These are phyloP conservation scores for Auricularia cornea DNA, from an alignment of 768 basidiomycete species.

Conservation along the genomic window DNA sequence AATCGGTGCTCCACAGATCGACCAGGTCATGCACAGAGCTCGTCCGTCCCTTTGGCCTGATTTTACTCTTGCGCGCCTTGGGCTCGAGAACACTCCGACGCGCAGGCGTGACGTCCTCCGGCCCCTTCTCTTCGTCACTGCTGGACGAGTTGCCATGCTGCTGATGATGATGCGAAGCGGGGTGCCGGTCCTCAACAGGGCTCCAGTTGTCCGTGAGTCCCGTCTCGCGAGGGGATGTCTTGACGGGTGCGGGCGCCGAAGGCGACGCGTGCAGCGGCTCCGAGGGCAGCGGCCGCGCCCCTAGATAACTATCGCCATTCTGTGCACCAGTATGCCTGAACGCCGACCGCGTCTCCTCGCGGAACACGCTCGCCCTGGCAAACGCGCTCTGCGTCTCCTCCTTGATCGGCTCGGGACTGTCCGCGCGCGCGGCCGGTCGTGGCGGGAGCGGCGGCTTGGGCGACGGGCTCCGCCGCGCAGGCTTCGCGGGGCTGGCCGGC, in stretches of 20 bases:
- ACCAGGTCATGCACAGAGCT: constrained; percentile 80
- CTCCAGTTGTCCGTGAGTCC: constrained; percentile 42
- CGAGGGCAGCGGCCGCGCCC: no score
- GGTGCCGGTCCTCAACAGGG: constrained; percentile 23
- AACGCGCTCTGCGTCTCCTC: neutral
- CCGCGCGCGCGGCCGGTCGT: neutral
- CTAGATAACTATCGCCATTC: no score
- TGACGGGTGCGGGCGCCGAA: neutral
- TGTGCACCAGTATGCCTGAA: neutral
- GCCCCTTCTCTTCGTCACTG: constrained; percentile 44
- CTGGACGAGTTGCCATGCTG: constrained; percentile 22
- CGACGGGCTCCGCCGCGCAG: neutral
- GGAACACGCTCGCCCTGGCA: no score
- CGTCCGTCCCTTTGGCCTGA: constrained; percentile 46
- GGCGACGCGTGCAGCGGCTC: neutral
- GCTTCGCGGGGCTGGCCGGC: neutral
- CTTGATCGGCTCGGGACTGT: neutral
- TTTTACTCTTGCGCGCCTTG: constrained; percentile 21
- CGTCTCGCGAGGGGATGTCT: constrained; percentile 5
- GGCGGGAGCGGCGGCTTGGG: neutral
- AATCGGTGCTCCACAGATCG: constrained; percentile 63
- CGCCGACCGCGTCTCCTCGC: neutral
- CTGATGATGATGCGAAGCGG: constrained; percentile 19
- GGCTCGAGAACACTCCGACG: constrained; percentile 11
- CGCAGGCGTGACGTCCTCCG: constrained; percentile 37